Base-by-base conservation (phyloP, 1,284 basidiomycete species). In the Microbotryum saponariae region DNA sequence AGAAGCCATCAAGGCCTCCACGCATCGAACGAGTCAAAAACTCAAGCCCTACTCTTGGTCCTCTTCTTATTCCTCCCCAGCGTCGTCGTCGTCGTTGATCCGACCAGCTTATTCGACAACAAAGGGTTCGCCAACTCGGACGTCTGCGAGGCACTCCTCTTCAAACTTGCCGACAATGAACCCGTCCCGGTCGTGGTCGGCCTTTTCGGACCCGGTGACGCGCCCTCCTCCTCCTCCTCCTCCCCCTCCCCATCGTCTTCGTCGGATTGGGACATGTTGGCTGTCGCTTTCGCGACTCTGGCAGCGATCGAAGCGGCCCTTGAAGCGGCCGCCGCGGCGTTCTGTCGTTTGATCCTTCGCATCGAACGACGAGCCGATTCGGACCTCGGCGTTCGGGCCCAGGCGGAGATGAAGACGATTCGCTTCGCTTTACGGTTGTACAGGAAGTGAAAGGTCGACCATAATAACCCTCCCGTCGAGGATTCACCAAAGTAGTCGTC, bases 361-460 rank as follows among this genome's bases (percentile, higher is more conserved):
- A 42, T 42, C 37, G 4, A 5, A 16, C 6, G 21, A 23, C 29
- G 9, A 20, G 20, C 45, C 51, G 23, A 29, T 37, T 47, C 25
- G 54, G 55, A 16, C 60, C 49, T 55, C 52, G 58, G 63, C 10
- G 61, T 86, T 46, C 87, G 82, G n/a, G 91, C 89, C 90, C 91
- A 97, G 8, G 91, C 85, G 1, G 90, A 89, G 63, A 97, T 83
- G 76, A 96, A 97, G 55, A 98, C 76, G 71, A 98, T 85, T 23
- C 94, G 85, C 79, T 96, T 97, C 68, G 78, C 77, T 72, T 91
- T 94, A 74, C 87, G 83, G 79, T 93, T 96, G 74, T 93, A 82
- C 80, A 98, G 96, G 79, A 98, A 97, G 84, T 91, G 96, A 75
- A 97, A 91, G 18, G 90, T 92, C 44, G 89, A 91, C 94, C 93